phyloP scores from a whole-genome alignment of 148 eudicot genomes.

The Rhododendron ovatum region DNA sequence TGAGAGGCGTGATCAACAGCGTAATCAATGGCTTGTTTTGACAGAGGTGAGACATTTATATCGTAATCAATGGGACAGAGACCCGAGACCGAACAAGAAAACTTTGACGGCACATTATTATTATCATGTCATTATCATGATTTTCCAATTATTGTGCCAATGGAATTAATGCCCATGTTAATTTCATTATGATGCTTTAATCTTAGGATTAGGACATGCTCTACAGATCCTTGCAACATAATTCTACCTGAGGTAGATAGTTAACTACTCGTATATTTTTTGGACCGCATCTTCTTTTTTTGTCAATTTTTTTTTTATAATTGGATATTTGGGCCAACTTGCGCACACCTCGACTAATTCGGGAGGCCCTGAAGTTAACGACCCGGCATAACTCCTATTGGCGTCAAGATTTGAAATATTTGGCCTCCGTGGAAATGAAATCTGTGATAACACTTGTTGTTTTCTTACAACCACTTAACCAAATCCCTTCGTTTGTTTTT shows the following conservation, averaged over 20 bases:
- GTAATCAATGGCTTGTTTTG: background rate
- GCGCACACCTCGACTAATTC: too few relatives aligned
- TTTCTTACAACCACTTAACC: too few relatives aligned
- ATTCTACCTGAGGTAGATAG: background rate
- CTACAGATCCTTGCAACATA: background rate
- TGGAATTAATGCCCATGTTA: background rate
- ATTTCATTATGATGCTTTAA: background rate
- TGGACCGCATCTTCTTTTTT: too few relatives aligned
- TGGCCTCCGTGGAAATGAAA: too few relatives aligned
- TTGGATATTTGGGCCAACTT: too few relatives aligned
- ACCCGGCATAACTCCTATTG: too few relatives aligned
- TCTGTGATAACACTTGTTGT: too few relatives aligned
- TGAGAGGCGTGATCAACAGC: background rate
- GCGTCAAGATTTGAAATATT: too few relatives aligned
- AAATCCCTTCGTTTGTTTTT: too few relatives aligned
- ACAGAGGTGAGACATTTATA: background rate
- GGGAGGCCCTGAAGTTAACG: too few relatives aligned
- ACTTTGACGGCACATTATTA: background rate
- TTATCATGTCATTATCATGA: background rate
- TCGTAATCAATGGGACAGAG: conserved; percentile 1
- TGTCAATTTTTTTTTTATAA: too few relatives aligned
- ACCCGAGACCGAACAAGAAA: background rate
- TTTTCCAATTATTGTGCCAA: background rate
- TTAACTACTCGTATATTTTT: too few relatives aligned
- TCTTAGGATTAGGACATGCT: background rate